phyloP scores from a whole-genome alignment of 2,329 filamentous ascomycete genomes.

The Aspergillus sp. region DNA sequence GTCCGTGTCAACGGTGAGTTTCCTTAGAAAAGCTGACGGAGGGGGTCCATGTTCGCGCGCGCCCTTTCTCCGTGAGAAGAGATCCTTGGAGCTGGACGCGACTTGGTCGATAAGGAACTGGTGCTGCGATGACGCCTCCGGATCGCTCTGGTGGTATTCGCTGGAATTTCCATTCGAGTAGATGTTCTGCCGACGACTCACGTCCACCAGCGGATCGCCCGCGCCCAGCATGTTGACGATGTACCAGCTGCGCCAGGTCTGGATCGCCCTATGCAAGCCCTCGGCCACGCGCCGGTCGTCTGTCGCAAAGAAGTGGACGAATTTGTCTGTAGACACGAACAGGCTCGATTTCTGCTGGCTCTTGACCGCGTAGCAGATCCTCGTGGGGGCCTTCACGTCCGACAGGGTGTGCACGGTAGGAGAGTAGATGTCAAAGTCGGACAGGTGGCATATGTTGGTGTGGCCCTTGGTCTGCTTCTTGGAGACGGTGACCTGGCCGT shows the following conservation, averaged over 20 bases:
- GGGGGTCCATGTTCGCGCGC: constrained; percentile 21
- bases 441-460: constrained; percentile 68
- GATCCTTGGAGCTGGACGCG: constrained; percentile 12
- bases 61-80: constrained; percentile 19
- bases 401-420: constrained; percentile 59
- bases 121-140: constrained; percentile 15
- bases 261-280: constrained; percentile 62
- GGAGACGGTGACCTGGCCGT: constrained; percentile 61
- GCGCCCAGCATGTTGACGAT: constrained; percentile 62
- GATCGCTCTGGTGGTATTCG: constrained; percentile 17
- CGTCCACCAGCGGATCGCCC: constrained; percentile 31
- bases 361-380: constrained; percentile 77
- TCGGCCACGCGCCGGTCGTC: constrained; percentile 59
- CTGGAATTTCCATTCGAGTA: constrained; percentile 30
- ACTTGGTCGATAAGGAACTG: constrained; percentile 7
- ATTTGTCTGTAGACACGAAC: constrained; percentile 74
- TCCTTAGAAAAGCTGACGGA: constrained; percentile 20
- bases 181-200: constrained; percentile 14
- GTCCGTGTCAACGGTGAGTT: constrained; percentile 11
- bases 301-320: constrained; percentile 83
- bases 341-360: constrained; percentile 81
- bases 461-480: constrained; percentile 69
- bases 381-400: constrained; percentile 72
- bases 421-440: constrained; percentile 85
- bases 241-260: constrained; percentile 87